phyloP scores from a whole-genome alignment of 441 rosid species.

The Pelargonium fulgidum region DNA sequence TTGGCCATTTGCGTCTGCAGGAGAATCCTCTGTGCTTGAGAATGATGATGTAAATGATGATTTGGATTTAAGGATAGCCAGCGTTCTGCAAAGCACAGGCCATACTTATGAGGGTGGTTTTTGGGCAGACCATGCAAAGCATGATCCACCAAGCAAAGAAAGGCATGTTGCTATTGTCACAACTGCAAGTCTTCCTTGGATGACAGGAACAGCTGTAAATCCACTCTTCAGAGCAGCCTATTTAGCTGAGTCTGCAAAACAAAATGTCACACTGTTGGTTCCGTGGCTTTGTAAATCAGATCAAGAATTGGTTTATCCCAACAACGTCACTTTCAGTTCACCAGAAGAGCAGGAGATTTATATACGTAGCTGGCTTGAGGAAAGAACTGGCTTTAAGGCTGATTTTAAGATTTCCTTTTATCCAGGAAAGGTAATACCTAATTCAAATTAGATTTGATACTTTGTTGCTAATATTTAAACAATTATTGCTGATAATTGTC shows the following conservation, averaged over 20 bases:
- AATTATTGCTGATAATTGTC: conserved; percentile 18
- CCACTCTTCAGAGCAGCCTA: conserved; percentile 96
- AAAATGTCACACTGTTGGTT: conserved; percentile 82
- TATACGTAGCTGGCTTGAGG: conserved; percentile 91
- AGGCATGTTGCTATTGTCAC: conserved; percentile 93
- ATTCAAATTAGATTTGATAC: conserved; percentile 10
- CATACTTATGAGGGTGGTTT: conserved; percentile 86
- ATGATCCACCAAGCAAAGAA: conserved; percentile 44
- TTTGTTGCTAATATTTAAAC: background rate
- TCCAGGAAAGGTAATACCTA: conserved; percentile 75
- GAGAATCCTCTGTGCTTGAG: conserved; percentile 53
- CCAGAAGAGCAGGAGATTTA: conserved; percentile 93
- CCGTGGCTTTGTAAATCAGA: conserved; percentile 97
- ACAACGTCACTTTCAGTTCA: conserved; percentile 69
- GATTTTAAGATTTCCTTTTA: conserved; percentile 88
- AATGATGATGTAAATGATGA: conserved; percentile 54
- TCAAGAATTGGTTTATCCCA: conserved; percentile 91
- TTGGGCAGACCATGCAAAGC: conserved; percentile 61
- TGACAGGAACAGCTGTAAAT: conserved; percentile 98
- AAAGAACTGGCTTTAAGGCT: conserved; percentile 83
- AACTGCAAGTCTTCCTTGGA: conserved; percentile 99
- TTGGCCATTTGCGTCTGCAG: conserved; percentile 42
- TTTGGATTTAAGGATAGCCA: conserved; percentile 74
- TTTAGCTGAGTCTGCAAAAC: conserved; percentile 69
- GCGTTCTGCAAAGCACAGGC: conserved; percentile 92